A percentile compares a stretch with the other conserved stretches of the same genome.
These are phyloP conservation scores for Diospyros kaki DNA, from an alignment of 148 eudicot genomes.

Conservation along the genomic window DNA sequence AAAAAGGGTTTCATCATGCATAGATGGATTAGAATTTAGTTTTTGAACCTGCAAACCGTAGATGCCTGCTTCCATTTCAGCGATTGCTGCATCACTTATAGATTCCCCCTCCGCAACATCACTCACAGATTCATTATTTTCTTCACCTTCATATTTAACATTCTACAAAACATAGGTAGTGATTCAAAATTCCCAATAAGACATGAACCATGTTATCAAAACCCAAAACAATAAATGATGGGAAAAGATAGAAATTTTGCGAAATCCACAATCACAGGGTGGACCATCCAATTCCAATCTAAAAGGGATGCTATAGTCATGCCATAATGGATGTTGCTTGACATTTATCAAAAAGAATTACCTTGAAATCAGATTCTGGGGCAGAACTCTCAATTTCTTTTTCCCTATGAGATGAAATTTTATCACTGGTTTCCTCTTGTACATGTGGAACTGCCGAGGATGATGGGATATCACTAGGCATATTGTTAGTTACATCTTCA, in stretches of 20 bases:
- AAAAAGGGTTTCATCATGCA: neutral
- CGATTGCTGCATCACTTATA: conserved; percentile 67
- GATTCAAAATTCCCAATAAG: conserved; percentile 13
- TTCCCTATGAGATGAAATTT: conserved; percentile 25
- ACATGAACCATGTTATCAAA: neutral
- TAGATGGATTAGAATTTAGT: neutral
- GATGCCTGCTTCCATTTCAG: conserved; percentile 86
- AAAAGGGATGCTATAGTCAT: too few species aligned
- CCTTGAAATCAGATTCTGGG: conserved; percentile 44
- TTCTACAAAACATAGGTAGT: conserved; percentile 37
- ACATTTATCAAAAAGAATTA: conserved; percentile 11
- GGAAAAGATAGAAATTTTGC: neutral
- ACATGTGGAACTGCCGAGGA: conserved; percentile 32
- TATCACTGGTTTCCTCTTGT: conserved; percentile 35
- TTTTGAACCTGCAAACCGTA: conserved; percentile 81
- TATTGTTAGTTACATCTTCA: conserved; percentile 47
- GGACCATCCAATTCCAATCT: neutral
- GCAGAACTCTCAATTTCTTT: conserved; percentile 32
- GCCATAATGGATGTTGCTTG: too few species aligned
- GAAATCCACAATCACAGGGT: neutral
- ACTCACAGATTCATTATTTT: conserved; percentile 42
- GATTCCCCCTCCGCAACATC: conserved; percentile 46
- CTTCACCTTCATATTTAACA: conserved; percentile 25
- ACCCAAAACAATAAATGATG: neutral
- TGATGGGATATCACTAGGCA: conserved; percentile 28